Conservation (phyloP, 2,329 filamentous ascomycete species). For the Fusarium graminum region DNA sequence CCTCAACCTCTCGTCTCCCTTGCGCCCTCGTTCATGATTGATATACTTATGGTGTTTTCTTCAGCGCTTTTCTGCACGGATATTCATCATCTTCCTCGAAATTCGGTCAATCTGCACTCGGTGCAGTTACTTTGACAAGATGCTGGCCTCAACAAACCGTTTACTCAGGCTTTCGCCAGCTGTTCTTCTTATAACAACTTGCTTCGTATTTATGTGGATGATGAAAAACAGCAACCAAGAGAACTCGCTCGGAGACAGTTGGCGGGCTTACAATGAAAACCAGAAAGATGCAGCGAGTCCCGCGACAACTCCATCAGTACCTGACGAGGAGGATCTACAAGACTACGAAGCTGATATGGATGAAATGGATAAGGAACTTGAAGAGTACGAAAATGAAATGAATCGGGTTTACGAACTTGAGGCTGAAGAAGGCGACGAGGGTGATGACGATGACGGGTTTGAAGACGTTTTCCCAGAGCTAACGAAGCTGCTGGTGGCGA, state of each 20-base stretch:
- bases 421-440: neutral
- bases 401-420: neutral
- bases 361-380: neutral
- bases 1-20: neutral
- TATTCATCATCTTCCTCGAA: neutral
- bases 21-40: neutral
- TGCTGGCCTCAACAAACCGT: neutral
- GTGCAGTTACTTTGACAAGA: neutral
- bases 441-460: neutral
- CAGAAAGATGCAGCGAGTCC: neutral
- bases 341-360: neutral
- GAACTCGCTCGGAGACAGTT: neutral
- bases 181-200: neutral
- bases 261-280: neutral
- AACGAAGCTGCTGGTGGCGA: neutral
- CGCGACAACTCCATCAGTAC: neutral
- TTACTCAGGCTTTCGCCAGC: neutral
- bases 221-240: neutral
- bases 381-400: neutral
- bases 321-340: neutral
- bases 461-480: neutral
- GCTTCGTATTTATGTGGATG: neutral
- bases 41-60: neutral
- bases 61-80: neutral
- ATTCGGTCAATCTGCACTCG: neutral